Evolutionary conservation across 75 land plant genomes (phyloP), one percentile per base, ranked within the genome.

Genomic region (Picea glauca): DNA sequence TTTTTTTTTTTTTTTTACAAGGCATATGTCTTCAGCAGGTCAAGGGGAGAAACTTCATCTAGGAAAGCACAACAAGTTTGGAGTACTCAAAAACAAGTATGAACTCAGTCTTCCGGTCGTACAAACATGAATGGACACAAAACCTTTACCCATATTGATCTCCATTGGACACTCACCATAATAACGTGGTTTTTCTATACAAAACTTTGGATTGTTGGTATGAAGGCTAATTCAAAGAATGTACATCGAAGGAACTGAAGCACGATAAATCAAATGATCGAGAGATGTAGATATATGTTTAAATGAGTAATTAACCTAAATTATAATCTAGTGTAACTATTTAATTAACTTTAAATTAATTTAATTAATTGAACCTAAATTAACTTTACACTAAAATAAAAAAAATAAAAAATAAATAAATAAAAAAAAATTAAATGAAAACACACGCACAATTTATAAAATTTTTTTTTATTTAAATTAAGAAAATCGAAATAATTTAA

Each of bases 21-120:
- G 73, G 21, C 73, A 70, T 43, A 5, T 40, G 38, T 70, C 73
- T 15, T 1, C 50, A 7, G 50, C 11, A 17, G 20, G 35, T 15
- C 50, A 43, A 70, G 54, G 73, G 23, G 73, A 70, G 26, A 70
- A 70, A 20, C 73, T 70, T 70, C 46, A 9, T 70, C 12, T 13
- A 70, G 43, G 73, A 70, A 70, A 43, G 73, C 73, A 70, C 1
- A n/a, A 2, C 7, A 43, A 3, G 20, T n/a, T 40, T 70, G 50
- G 50, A 40, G 23, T 20, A 70, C 33, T 70, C 50, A 70, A 21
- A 43, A 70, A 43, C 23, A 70, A n/a, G 73, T 70, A 68, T 40
- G 73, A 11, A 40, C 40, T 68, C 8, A 50, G 73, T 40, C 73
- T 40, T 70, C 54, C 8, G 50, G 18, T 43, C 23, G 50, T 6